These are phyloP conservation scores for Harringtonia lauricola DNA, from an alignment of 2,329 filamentous ascomycete species.

Conservation along the genomic window DNA sequence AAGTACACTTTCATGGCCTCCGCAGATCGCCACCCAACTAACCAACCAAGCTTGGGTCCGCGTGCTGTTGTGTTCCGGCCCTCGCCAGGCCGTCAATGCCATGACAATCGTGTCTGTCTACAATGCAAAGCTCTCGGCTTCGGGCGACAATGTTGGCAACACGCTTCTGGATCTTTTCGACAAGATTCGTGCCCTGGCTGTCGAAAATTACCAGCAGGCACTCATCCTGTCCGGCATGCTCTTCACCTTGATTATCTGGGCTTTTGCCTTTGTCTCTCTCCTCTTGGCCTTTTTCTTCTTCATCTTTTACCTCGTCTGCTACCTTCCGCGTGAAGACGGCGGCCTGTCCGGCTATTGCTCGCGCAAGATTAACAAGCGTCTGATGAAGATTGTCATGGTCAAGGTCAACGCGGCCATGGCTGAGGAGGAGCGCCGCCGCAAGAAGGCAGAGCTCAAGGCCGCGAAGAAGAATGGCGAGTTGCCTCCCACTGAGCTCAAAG, in stretches of 20 bases:
- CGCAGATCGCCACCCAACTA: background rate
- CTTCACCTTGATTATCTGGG: constrained; percentile 84
- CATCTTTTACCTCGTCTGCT: constrained; percentile 82
- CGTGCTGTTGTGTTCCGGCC: constrained; percentile 81
- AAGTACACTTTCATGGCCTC: constrained; percentile 17
- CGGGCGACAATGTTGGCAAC: constrained; percentile 42
- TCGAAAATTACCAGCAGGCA: constrained; percentile 65
- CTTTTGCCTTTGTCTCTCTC: constrained; percentile 66
- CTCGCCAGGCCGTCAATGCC: constrained; percentile 82
- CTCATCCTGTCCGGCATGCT: constrained; percentile 82
- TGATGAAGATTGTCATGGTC: constrained; percentile 71
- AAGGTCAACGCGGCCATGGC: constrained; percentile 85
- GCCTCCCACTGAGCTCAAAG: constrained; percentile 38
- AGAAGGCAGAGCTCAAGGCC: constrained; percentile 36
- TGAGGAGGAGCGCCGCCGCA: constrained; percentile 57
- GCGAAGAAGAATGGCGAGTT: constrained; percentile 45
- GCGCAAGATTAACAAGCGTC: constrained; percentile 77
- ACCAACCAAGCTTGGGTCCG: constrained; percentile 62
- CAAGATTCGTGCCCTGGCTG: constrained; percentile 65
- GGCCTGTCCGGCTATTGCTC: constrained; percentile 78
- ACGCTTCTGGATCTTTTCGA: constrained; percentile 67
- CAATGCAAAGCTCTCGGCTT: constrained; percentile 58
- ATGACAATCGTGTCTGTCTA: constrained; percentile 82
- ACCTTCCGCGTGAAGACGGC: constrained; percentile 73
- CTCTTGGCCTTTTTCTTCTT: constrained; percentile 70